Evolutionary conservation across 1,284 basidiomycete genomes (phyloP).

Genomic region (Moesziomyces parantarcticus): DNA sequence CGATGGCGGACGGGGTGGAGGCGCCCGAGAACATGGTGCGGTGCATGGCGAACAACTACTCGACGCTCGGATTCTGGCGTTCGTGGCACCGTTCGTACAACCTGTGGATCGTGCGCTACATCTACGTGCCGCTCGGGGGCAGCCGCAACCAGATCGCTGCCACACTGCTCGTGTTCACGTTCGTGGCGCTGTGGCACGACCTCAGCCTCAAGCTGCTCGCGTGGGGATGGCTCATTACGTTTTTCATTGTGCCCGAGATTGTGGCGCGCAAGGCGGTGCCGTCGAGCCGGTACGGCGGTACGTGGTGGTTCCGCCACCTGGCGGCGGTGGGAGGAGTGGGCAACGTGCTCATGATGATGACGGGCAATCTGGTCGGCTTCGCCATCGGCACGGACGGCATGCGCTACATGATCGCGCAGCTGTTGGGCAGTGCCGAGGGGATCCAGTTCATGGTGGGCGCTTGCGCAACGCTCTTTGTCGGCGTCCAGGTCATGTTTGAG

Average conservation of each 20-base stretch:
- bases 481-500: constrained; percentile 84
- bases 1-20: constrained; percentile 86
- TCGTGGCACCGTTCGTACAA: constrained; percentile 97
- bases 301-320: constrained; percentile 85
- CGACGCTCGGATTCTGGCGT: constrained; percentile 90
- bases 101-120: constrained; percentile 86
- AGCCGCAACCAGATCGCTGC: constrained; percentile 75
- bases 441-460: constrained; percentile 76
- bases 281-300: constrained; percentile 75
- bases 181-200: constrained; percentile 99
- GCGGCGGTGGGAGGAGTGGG: constrained; percentile 84
- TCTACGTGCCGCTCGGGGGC: constrained; percentile 94
- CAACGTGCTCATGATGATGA: constrained; percentile 91
- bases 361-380: constrained; percentile 94
- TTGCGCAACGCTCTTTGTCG: constrained; percentile 80
- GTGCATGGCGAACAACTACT: constrained; percentile 99
- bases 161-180: constrained; percentile 87
- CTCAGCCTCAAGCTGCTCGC: constrained; percentile 85
- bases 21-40: constrained; percentile 98
- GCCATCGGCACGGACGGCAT: constrained; percentile 89
- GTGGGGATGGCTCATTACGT: constrained; percentile 95
- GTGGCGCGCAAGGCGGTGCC: constrained; percentile 74
- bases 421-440: constrained; percentile 78
- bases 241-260: constrained; percentile 91
- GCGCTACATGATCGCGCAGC: constrained; percentile 76